Conservation (phyloP, 2,329 filamentous ascomycete genomes). For the Sclerotinia subarctica region DNA sequence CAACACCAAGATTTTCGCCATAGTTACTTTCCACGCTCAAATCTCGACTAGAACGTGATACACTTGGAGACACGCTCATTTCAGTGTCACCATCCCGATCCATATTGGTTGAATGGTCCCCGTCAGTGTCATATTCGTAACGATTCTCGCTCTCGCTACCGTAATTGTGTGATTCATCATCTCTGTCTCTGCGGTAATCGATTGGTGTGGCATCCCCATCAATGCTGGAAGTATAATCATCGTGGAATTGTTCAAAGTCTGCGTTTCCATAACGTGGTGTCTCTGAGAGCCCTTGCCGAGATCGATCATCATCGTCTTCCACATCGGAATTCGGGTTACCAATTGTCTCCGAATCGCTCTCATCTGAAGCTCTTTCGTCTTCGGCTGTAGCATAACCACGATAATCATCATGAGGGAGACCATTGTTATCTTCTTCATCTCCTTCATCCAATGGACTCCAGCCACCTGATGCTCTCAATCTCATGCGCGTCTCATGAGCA, state of each 20-base stretch:
- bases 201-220: constrained; percentile 10
- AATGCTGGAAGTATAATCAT: constrained; percentile 1
- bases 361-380: constrained; percentile 26
- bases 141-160: constrained; percentile 6
- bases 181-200: background rate
- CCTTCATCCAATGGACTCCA: constrained; percentile 39
- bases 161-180: background rate
- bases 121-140: constrained; percentile 22
- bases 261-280: constrained; percentile 25
- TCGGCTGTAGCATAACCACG: constrained; percentile 27
- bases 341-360: constrained; percentile 36
- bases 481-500: constrained; percentile 26
- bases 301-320: constrained; percentile 32
- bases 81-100: constrained; percentile 40
- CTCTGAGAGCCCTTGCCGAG: constrained; percentile 28
- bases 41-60: constrained; percentile 23
- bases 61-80: constrained; percentile 36
- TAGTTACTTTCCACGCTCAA: constrained; percentile 18
- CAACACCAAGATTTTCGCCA: constrained; percentile 29
- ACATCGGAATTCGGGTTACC: constrained; percentile 31
- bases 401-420: constrained; percentile 21
- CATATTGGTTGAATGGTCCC: constrained; percentile 30
- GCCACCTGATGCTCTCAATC: constrained; percentile 27
- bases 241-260: constrained; percentile 13
- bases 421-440: constrained; percentile 30